Evolutionary conservation across 1,284 basidiomycete genomes (phyloP), one percentile per base, ranked within the genome.

Genomic region (Kwoniella shivajii): DNA sequence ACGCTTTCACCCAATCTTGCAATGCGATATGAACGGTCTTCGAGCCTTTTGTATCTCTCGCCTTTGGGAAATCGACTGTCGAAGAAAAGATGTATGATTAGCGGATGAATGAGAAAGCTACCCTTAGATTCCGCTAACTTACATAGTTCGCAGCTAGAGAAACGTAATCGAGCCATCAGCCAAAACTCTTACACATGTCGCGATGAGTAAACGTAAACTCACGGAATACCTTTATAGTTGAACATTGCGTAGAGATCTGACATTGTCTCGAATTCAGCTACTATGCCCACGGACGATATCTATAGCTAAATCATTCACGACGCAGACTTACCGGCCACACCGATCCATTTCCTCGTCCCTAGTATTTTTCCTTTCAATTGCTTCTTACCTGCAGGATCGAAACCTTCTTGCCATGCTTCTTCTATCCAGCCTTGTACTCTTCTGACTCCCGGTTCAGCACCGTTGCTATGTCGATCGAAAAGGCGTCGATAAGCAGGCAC

Each of bases 391-490:
- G 86, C 82, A 16, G 72, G 66, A 71, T 94, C 91, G 65, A 84
- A 92, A 0, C 89, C 91, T 78, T 78, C 51, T 3, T 78, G 73
- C 91, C 91, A 94, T 1, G 90, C 90, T 50, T 83, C 80, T 73
- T 92, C 87, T 44, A 94, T 85, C 85, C 87, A 87, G 13, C 60
- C 66, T 68, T 93, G 91, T 26, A 93, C 71, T 63, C 88, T 85
- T 10, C 85, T 80, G 6, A 93, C 82, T 11, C 89, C 82, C 1
- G 90, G 90, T 1, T 84, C 64, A 3, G 69, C 76, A 6, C 80
- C 76, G 6, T 84, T 84, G 7, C 31, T 27, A 1, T 62, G 51
- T 2, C 47, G 39, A 22, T 63, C 43, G 54, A 73, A 74, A 1
- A 69, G 42, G 3, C 54, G 18, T 10, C 49, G 46, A 54, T 74